Conservation (phyloP, 495 filamentous ascomycete genomes). For the Xylaria nigripes region DNA sequence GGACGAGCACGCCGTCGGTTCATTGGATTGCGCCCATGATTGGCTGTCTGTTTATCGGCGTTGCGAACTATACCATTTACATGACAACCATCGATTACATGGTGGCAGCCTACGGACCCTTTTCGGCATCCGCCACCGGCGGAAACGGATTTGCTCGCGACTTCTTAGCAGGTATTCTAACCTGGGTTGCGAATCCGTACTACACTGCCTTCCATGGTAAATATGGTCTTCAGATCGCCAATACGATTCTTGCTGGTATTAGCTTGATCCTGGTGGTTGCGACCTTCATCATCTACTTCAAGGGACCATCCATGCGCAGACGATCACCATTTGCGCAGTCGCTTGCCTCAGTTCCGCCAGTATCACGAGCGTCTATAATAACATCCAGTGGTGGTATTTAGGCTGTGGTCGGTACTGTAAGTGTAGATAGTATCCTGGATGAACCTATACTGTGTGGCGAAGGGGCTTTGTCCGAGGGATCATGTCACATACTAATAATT, state of each 20-base stretch:
- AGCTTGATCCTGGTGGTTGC: constrained; percentile 59
- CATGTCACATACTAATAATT: too few relatives aligned
- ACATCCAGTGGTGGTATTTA: background rate
- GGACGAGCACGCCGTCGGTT: constrained; percentile 50
- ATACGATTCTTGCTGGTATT: constrained; percentile 63
- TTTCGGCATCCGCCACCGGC: constrained; percentile 70
- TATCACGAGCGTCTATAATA: constrained; percentile 13
- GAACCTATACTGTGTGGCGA: too few relatives aligned
- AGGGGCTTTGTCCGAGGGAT: too few relatives aligned
- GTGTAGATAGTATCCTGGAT: background rate
- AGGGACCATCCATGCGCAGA: constrained; percentile 61
- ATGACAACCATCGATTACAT: constrained; percentile 83
- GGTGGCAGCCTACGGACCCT: constrained; percentile 69
- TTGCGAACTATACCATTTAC: constrained; percentile 64
- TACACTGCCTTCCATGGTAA: constrained; percentile 49
- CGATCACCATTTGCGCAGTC: constrained; percentile 68
- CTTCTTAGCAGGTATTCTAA: constrained; percentile 72
- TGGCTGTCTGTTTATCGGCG: constrained; percentile 52
- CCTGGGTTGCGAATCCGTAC: constrained; percentile 64
- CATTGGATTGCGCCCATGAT: constrained; percentile 56
- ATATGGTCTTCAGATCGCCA: constrained; percentile 53
- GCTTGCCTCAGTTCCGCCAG: constrained; percentile 20
- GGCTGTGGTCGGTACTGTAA: background rate
- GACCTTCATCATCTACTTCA: constrained; percentile 70
- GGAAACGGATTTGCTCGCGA: constrained; percentile 65